These are phyloP conservation scores for Panus rudis DNA, from an alignment of 768 basidiomycete genomes.

Conservation along the genomic window DNA sequence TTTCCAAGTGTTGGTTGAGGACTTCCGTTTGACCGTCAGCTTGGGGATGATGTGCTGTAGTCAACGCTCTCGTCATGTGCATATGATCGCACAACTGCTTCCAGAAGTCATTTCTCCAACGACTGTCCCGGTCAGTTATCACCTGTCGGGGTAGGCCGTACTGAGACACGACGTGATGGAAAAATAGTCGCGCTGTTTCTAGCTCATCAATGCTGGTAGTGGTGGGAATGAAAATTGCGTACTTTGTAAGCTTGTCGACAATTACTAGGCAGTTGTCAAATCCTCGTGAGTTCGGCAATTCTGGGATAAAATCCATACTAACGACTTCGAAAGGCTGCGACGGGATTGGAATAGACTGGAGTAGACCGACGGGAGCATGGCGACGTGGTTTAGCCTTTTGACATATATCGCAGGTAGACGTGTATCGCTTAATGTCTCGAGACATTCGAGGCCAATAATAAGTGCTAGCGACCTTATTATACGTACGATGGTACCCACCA, in stretches of 20 bases:
- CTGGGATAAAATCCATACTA: slow-evolving; percentile 1
- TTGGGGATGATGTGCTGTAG: slow-evolving; percentile 8
- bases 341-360: not conserved
- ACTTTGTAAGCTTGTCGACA: slow-evolving; percentile 10
- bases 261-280: slow-evolving; percentile 4
- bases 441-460: slow-evolving; percentile 3
- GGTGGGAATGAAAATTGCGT: slow-evolving; percentile 6
- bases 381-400: slow-evolving; percentile 1
- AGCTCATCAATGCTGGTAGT: not conserved
- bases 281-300: not conserved
- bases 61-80: slow-evolving; percentile 1
- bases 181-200: slow-evolving; percentile 3
- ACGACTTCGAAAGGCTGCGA: not conserved
- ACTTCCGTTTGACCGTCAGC: slow-evolving; percentile 30
- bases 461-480: not conserved
- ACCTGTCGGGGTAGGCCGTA: slow-evolving; percentile 6
- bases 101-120: slow-evolving; percentile 7
- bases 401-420: not conserved
- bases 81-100: slow-evolving; percentile 3
- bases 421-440: not conserved
- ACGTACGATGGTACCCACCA: not conserved
- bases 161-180: slow-evolving; percentile 6
- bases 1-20: not conserved
- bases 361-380: not conserved
- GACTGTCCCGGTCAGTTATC: slow-evolving; percentile 5